Percentiles rank a stretch among this genome's conserved stretches.
Conservation (phyloP, 2,329 filamentous ascomycete species). For the Thielaviopsis populi region DNA sequence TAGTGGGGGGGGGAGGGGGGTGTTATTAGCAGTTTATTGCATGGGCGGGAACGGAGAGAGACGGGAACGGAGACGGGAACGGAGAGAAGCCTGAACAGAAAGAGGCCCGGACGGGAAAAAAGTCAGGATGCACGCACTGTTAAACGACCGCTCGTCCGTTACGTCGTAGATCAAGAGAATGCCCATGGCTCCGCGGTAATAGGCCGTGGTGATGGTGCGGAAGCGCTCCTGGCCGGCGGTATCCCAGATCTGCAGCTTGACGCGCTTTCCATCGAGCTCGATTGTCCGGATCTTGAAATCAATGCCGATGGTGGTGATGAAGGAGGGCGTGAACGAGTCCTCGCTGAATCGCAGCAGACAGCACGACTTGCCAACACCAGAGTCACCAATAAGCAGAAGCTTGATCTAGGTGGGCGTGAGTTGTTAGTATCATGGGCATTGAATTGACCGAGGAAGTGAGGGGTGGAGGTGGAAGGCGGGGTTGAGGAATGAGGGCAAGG, state of each 20-base stretch:
- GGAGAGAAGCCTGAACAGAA: constrained; percentile 14
- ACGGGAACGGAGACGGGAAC: neutral
- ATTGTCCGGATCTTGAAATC: constrained; percentile 99
- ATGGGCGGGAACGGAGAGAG: constrained; percentile 5
- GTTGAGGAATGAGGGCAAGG: neutral
- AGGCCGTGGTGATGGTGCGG: constrained; percentile 95
- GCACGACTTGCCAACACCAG: constrained; percentile 92
- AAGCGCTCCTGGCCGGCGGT: constrained; percentile 97
- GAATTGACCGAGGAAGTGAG: neutral
- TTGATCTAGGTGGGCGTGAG: constrained; percentile 66
- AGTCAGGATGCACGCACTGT: constrained; percentile 48
- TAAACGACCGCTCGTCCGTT: constrained; percentile 88
- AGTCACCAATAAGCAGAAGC: constrained; percentile 90
- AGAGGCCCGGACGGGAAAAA: constrained; percentile 6
- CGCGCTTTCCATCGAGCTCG: constrained; percentile 94
- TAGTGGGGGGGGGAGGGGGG: constrained; percentile 27
- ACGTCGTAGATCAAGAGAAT: constrained; percentile 97
- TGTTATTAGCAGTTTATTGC: neutral
- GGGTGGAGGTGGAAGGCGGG: neutral
- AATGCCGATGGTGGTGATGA: constrained; percentile 98
- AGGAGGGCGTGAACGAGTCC: constrained; percentile 92
- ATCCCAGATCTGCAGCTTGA: constrained; percentile 99
- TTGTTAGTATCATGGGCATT: neutral
- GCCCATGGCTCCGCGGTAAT: constrained; percentile 97
- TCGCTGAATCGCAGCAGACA: constrained; percentile 93